Base-by-base conservation (phyloP, 495 filamentous ascomycete species). In the Monascus purpureus region DNA sequence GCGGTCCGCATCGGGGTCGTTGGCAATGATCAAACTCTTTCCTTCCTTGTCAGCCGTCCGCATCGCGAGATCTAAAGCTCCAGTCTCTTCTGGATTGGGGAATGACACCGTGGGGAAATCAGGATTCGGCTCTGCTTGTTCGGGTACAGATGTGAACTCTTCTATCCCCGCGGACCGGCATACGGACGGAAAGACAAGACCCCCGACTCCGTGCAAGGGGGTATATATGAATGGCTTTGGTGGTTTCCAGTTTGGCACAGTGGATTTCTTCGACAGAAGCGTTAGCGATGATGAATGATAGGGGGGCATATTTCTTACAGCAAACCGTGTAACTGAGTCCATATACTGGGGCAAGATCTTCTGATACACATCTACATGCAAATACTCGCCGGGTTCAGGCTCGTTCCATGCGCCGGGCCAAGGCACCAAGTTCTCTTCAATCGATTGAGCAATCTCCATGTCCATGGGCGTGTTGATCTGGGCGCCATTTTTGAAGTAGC, bases 1-100 rank as follows among this genome's bases (percentile, higher is more conserved):
- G 8, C 78, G 73, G 54, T 83, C 78, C 8, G 78, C 78, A 45
- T 83, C 78, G 7, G 78, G 78, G 40, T 83, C 78, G 34, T 68
- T 77, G 14, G 78, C 76, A 29, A 82, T 47, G 23, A 83, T 63
- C 8, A 81, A 39, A 11, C 45, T 46, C 41, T 67, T 56, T 13
- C 49, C 50, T 14, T 62, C 38, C 28, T 45, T 38, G 24, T 75
- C 63, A 25, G 76, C 78, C 7, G 61, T 62, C 30, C 57, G 33
- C 19, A 70, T 70, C 8, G 78, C 69, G 16, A 81, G 58, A 39
- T 80, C 65, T n/a, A 83, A 48, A 8, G 77, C 75, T 11, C 75
- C 76, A 24, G 64, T 61, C 43, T 83, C 78, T 46, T 83, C 78
- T 0, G 78, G 78, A 40, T 83, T 83, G 2, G 78, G 78, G 42